Conservation (phyloP, 257 asterid genomes). For the Misopates orontium region DNA sequence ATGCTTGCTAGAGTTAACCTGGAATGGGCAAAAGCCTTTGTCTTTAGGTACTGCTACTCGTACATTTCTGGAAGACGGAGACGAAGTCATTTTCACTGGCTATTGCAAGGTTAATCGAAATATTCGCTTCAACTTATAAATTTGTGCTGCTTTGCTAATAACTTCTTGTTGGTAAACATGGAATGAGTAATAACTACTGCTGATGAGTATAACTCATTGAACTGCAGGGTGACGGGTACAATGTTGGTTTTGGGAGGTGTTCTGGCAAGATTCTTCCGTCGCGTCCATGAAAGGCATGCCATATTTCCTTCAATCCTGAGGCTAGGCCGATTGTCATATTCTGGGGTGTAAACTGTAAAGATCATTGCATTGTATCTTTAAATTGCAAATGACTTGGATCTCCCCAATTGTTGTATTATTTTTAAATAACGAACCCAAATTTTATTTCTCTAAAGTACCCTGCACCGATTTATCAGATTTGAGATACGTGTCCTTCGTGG, state of each 20-base stretch:
- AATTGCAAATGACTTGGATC: constrained; percentile 3
- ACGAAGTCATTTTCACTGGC: constrained; percentile 76
- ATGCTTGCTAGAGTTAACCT: constrained; percentile 86
- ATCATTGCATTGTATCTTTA: background rate
- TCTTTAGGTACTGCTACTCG: constrained; percentile 68
- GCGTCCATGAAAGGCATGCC: constrained; percentile 30
- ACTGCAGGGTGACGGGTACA: constrained; percentile 67
- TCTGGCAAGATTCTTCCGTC: constrained; percentile 65
- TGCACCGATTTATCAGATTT: no score
- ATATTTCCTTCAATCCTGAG: background rate
- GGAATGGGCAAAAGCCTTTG: constrained; percentile 82
- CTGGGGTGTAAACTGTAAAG: background rate
- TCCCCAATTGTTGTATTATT: constrained; percentile 16
- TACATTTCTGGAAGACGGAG: constrained; percentile 84
- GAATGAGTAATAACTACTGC: no score
- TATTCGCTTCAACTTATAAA: background rate
- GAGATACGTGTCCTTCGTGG: no score
- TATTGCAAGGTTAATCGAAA: constrained; percentile 67
- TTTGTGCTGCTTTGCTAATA: background rate
- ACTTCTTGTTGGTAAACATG: background rate
- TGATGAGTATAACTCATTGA: background rate
- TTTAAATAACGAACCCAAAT: background rate
- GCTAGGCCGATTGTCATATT: no score
- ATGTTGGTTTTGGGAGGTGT: constrained; percentile 66
- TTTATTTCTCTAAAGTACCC: background rate